phyloP scores from a whole-genome alignment of 257 asterid species.

The Striga asiatica region DNA sequence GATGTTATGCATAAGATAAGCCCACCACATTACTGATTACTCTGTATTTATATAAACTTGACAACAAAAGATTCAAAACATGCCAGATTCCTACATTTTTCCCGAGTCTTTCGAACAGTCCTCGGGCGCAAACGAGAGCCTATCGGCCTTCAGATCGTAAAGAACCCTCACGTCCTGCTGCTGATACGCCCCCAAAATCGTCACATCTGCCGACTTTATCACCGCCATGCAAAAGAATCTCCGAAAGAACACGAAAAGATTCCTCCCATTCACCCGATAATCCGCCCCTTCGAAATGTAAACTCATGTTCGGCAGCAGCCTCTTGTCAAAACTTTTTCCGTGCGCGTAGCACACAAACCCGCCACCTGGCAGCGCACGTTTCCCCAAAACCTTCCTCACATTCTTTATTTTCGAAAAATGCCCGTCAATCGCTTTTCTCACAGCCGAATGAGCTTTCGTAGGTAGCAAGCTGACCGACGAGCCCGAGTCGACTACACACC shows the following conservation, averaged over 20 bases:
- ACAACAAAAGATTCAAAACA: no score
- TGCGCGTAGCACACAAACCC: conserved; percentile 12
- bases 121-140: conserved; percentile 23
- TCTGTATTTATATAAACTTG: no score
- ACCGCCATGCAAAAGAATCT: conserved; percentile 14
- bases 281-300: conserved; percentile 22
- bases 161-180: conserved; percentile 21
- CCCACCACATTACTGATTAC: no score
- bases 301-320: conserved; percentile 17
- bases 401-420: conserved; percentile 9
- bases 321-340: not conserved
- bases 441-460: not conserved
- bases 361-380: not conserved
- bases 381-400: not conserved
- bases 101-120: conserved; percentile 21
- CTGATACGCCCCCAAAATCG: conserved; percentile 24
- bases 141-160: conserved; percentile 17
- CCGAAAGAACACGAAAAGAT: not conserved
- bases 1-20: no score
- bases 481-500: conserved; percentile 23
- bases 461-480: conserved; percentile 10
- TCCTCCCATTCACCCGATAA: conserved; percentile 10
- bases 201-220: not conserved
- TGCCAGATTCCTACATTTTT: no score
- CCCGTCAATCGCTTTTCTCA: not conserved